These are phyloP conservation scores for Blastocystis sp. DNA, from an alignment of 352 stramenopile species.

Conservation along the genomic window DNA sequence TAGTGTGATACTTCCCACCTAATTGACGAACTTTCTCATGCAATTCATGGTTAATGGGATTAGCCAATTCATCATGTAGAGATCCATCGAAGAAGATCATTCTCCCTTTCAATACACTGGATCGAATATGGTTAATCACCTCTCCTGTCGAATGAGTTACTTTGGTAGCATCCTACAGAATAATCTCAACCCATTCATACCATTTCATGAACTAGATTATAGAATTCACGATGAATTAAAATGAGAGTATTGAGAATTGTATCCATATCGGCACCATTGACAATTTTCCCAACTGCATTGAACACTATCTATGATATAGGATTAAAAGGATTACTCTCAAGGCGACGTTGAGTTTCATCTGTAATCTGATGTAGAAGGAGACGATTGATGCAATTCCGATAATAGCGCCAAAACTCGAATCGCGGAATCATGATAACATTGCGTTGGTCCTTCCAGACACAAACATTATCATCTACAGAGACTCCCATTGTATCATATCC, in stretches of 20 bases:
- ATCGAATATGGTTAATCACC: slow-evolving; percentile 5
- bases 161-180: neutral
- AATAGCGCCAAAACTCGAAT: slow-evolving; percentile 36
- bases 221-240: slow-evolving; percentile 18
- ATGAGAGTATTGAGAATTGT: neutral
- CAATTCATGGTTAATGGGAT: neutral
- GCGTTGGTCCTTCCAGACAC: slow-evolving; percentile 40
- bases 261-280: neutral
- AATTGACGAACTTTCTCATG: neutral
- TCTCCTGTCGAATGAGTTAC: neutral
- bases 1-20: neutral
- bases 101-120: neutral
- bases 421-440: slow-evolving; percentile 14
- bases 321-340: neutral
- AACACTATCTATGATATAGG: slow-evolving; percentile 12
- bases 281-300: neutral
- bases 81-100: slow-evolving; percentile 9
- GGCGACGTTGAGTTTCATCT: neutral
- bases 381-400: neutral
- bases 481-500: slow-evolving; percentile 35
- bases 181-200: neutral
- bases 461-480: slow-evolving; percentile 4
- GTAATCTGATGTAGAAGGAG: neutral
- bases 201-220: neutral
- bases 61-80: neutral